Percentiles rank a stretch among this genome's conserved stretches.
Evolutionary conservation across 257 asterid genomes (phyloP).

Genomic region (Nyctanthes arbortristis): DNA sequence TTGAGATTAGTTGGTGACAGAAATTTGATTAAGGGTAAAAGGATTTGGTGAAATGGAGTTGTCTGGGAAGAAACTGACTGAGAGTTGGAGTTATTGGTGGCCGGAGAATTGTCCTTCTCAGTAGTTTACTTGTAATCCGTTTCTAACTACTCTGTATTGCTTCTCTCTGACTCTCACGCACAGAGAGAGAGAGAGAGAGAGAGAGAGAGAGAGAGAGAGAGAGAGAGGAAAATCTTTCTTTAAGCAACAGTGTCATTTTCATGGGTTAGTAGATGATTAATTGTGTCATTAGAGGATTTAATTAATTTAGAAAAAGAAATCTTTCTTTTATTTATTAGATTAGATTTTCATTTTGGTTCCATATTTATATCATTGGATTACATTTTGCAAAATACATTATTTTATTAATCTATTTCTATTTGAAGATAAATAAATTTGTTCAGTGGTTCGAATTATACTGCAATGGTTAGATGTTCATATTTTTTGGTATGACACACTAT

Average conservation of each 20-base stretch:
- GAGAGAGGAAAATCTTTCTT: conserved; percentile 14
- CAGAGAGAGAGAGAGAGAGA: background rate
- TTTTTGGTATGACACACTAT: too few relatives aligned
- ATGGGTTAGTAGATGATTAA: background rate
- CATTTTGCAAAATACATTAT: too few relatives aligned
- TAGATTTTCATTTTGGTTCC: too few relatives aligned
- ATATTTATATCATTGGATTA: too few relatives aligned
- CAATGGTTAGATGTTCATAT: too few relatives aligned
- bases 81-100: conserved; percentile 43
- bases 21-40: conserved; percentile 22
- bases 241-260: conserved; percentile 8
- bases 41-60: conserved; percentile 59
- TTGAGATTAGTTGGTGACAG: conserved; percentile 17
- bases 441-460: too few relatives aligned
- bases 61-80: conserved; percentile 36
- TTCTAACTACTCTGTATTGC: conserved; percentile 25
- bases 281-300: too few relatives aligned
- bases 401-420: too few relatives aligned
- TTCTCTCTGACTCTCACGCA: background rate
- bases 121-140: conserved; percentile 10
- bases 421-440: too few relatives aligned
- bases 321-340: too few relatives aligned
- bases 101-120: conserved; percentile 60
- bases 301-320: too few relatives aligned
- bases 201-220: too few relatives aligned